Evolutionary conservation across 1,284 basidiomycete species (phyloP).

Genomic region (Trichosporon sp.): DNA sequence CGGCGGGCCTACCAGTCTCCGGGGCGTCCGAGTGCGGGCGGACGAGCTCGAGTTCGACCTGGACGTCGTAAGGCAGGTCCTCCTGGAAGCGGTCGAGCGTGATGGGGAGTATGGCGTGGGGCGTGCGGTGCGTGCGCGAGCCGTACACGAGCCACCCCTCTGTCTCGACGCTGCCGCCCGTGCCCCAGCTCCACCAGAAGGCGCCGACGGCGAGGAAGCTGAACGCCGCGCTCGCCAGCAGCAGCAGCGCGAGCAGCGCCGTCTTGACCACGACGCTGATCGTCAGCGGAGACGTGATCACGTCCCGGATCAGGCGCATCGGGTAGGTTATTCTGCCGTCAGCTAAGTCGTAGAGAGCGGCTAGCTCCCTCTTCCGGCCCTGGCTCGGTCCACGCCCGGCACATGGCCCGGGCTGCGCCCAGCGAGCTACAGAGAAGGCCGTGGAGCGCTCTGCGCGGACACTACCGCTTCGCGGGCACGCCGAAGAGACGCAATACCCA

Average conservation of each 20-base stretch:
- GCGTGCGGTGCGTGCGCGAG: constrained; percentile 29
- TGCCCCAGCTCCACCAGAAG: constrained; percentile 49
- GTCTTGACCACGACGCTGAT: constrained; percentile 42
- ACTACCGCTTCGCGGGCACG: too few relatives aligned
- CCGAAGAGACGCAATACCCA: constrained; percentile 24
- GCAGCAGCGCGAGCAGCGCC: constrained; percentile 33
- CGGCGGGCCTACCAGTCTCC: constrained; percentile 35
- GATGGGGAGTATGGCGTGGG: constrained; percentile 41
- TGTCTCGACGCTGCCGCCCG: constrained; percentile 42
- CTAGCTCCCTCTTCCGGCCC: neutral
- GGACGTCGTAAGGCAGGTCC: constrained; percentile 48
- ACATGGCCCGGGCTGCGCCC: neutral
- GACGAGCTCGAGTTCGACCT: constrained; percentile 49
- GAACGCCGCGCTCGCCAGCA: constrained; percentile 37
- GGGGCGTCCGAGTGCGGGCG: constrained; percentile 31
- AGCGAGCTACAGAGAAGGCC: neutral
- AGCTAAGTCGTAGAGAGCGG: neutral
- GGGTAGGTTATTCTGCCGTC: constrained; percentile 39
- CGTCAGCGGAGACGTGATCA: constrained; percentile 44
- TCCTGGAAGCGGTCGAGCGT: constrained; percentile 38
- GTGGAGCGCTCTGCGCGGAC: neutral
- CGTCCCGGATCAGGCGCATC: constrained; percentile 30
- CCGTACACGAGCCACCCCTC: constrained; percentile 50
- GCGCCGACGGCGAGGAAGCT: constrained; percentile 44
- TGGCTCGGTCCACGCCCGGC: neutral